Evolutionary conservation across 2,329 filamentous ascomycete genomes (phyloP).

Genomic region (Hymenoscyphus salicellus): DNA sequence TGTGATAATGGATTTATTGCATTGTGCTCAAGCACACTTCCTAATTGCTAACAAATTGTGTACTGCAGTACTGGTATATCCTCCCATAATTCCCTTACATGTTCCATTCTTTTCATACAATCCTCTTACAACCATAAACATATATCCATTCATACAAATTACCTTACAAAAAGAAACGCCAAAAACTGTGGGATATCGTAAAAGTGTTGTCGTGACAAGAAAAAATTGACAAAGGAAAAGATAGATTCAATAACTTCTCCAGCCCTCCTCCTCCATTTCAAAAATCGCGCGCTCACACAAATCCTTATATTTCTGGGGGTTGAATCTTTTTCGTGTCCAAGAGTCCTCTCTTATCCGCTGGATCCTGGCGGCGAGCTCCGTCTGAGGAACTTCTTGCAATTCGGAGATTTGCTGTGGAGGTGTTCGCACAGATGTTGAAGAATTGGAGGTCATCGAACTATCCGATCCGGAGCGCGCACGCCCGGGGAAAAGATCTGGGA

Average conservation of each 20-base stretch:
- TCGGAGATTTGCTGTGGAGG: not conserved
- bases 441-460: not conserved
- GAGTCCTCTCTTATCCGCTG: constrained; percentile 21
- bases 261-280: constrained; percentile 20
- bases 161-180: not conserved
- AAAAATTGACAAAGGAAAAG: not conserved
- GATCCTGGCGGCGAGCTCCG: constrained; percentile 14
- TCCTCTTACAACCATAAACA: not conserved
- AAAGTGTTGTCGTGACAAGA: not conserved
- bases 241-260: constrained; percentile 1
- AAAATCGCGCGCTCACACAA: constrained; percentile 29
- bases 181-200: not conserved
- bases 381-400: not conserved
- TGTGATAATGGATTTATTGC: not conserved
- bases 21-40: not conserved
- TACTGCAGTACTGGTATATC: not conserved
- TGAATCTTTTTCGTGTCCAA: constrained; percentile 29
- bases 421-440: not conserved
- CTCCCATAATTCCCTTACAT: not conserved
- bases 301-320: constrained; percentile 25
- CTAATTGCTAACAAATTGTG: not conserved
- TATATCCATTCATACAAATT: not conserved
- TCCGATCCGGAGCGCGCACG: constrained; percentile 1
- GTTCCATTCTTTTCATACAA: not conserved
- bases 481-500: constrained; percentile 14